Base-by-base conservation (phyloP, 1,139 yeast species). In the Kodamaea anthophila region DNA sequence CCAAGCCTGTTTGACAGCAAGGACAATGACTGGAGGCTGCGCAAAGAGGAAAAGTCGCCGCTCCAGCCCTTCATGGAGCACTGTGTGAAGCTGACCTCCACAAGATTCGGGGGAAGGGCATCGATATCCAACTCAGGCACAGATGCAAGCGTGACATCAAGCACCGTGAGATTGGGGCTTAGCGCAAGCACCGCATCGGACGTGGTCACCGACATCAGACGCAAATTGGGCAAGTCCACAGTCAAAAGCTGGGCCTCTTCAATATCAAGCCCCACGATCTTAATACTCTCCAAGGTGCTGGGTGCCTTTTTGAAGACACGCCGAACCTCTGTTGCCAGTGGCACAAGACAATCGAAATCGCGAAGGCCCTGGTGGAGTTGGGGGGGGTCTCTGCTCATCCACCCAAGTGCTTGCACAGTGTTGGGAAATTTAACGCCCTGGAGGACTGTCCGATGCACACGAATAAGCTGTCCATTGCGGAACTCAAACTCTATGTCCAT, bases 171-270 rank as follows among this genome's bases (percentile, higher is more conserved):
- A n/a, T n/a, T n/a, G n/a, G n/a, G n/a, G n/a, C n/a, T n/a, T n/a
- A n/a, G n/a, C n/a, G n/a, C n/a, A n/a, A n/a, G n/a, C n/a, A n/a
- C n/a, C n/a, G n/a, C n/a, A n/a, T n/a, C n/a, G n/a, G n/a, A n/a
- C n/a, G 72, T 70, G n/a, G 85, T 91, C 21, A 65, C 87, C 38
- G 97, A 87, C 48, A 91, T 91, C 51, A 87, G 86, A 51, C 70
- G 98, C 37, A 82, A 80, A 43, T 80, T 95, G 7, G 98, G 98
- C 37, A 78, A 74, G 47, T 98, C 99, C n/a, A n/a, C n/a, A n/a
- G n/a, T n/a, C n/a, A n/a, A n/a, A n/a, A 16, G 18, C 18, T 16
- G 8, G 18, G 8, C 8, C 18, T 6, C 18, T 16, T 9, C 18
- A 16, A 16, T 6, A 9, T 16, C 18, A 16, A 9, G 8, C 6